These are phyloP conservation scores for Austroboletus festivus DNA, from an alignment of 768 basidiomycete species.

Conservation along the genomic window DNA sequence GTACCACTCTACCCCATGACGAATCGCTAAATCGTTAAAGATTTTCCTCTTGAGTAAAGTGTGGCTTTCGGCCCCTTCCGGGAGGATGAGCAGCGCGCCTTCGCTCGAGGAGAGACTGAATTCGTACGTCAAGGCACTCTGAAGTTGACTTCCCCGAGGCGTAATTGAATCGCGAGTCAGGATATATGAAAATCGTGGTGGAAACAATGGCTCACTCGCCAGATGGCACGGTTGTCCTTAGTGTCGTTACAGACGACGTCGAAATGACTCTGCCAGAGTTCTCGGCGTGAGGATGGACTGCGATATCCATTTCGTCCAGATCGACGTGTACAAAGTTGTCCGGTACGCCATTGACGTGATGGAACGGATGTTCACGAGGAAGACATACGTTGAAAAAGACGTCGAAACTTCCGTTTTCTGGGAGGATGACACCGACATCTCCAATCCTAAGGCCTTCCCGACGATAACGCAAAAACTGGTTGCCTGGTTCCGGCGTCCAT, in stretches of 20 bases:
- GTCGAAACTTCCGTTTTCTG: constrained; percentile 32
- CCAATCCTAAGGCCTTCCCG: constrained; percentile 31
- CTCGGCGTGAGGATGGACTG: constrained; percentile 6
- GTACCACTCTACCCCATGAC: constrained; percentile 28
- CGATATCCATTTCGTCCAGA: constrained; percentile 5
- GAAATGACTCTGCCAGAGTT: constrained; percentile 11
- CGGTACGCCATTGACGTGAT: constrained; percentile 21
- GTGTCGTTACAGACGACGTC: constrained; percentile 5
- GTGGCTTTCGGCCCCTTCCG: constrained; percentile 22
- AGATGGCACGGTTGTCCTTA: constrained; percentile 2
- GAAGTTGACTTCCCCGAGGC: neutral
- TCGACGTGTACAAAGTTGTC: constrained; percentile 22
- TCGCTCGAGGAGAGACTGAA: constrained; percentile 16
- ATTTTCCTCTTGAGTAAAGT: neutral
- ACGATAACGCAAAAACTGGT: constrained; percentile 20
- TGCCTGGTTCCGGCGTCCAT: constrained; percentile 31
- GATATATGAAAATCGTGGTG: no score
- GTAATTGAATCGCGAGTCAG: neutral
- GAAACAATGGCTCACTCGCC: neutral
- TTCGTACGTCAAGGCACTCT: constrained; percentile 3
- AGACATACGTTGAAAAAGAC: constrained; percentile 37
- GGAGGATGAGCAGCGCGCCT: constrained; percentile 32
- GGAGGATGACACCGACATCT: constrained; percentile 33
- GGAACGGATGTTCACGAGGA: constrained; percentile 27
- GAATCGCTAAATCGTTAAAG: constrained; percentile 21